phyloP scores from a whole-genome alignment of 495 filamentous ascomycete species.

The Xylaria scruposa region DNA sequence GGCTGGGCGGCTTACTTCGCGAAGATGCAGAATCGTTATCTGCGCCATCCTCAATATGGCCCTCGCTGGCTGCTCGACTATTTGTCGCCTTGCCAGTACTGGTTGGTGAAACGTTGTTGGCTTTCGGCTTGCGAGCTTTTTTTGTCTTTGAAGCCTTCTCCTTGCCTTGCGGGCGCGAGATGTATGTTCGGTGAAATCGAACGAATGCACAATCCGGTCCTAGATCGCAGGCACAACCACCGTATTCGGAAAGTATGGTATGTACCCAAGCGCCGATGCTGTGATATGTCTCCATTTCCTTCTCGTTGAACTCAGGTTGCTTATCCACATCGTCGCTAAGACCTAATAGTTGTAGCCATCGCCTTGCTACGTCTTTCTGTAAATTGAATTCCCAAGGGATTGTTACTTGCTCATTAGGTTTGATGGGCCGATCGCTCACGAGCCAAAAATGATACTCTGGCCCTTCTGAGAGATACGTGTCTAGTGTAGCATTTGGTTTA shows the following conservation, averaged over 20 bases:
- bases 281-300: slow-evolving; percentile 52
- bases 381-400: slow-evolving; percentile 63
- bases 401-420: slow-evolving; percentile 61
- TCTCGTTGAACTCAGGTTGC: slow-evolving; percentile 52
- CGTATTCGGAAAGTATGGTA: slow-evolving; percentile 80
- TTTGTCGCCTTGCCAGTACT: slow-evolving; percentile 73
- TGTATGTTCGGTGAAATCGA: slow-evolving; percentile 73
- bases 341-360: slow-evolving; percentile 57
- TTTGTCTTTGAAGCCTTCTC: slow-evolving; percentile 65
- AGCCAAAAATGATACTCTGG: slow-evolving; percentile 89
- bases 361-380: slow-evolving; percentile 48
- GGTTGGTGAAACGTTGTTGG: slow-evolving; percentile 67
- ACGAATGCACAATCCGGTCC: slow-evolving; percentile 70
- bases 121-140: slow-evolving; percentile 62
- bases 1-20: slow-evolving; percentile 77
- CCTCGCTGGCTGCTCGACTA: slow-evolving; percentile 81
- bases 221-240: slow-evolving; percentile 82
- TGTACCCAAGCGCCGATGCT: slow-evolving; percentile 63
- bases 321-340: slow-evolving; percentile 54
- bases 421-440: slow-evolving; percentile 75
- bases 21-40: slow-evolving; percentile 74
- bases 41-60: slow-evolving; percentile 59
- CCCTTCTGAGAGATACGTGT: slow-evolving; percentile 76
- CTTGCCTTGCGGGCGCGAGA: slow-evolving; percentile 52
- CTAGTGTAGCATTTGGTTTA: slow-evolving; percentile 79